Percentiles rank a stretch among this genome's conserved stretches.
These are phyloP conservation scores for Cyclotella sp. DNA, from an alignment of 108 stramenopile genomes.

Conservation along the genomic window DNA sequence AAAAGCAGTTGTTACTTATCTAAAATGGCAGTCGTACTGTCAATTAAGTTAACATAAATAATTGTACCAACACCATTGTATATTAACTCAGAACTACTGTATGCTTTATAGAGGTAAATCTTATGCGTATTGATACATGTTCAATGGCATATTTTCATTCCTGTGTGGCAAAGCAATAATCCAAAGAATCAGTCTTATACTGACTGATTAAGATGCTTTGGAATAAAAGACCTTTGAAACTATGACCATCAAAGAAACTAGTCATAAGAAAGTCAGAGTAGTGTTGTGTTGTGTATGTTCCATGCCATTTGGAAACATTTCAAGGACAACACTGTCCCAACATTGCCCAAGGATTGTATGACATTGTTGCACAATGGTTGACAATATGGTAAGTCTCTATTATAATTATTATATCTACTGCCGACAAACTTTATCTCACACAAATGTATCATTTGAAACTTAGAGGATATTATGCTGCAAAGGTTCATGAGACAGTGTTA, in stretches of 20 bases:
- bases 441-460: no score
- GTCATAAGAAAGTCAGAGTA: neutral
- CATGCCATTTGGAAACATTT: slow-evolving; percentile 18
- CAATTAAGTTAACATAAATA: no score
- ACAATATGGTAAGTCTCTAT: no score
- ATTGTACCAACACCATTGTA: no score
- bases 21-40: neutral
- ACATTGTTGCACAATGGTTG: neutral
- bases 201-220: slow-evolving; percentile 14
- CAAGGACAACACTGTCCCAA: neutral
- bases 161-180: neutral
- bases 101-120: no score
- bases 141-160: neutral
- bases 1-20: neutral
- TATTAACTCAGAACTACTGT: no score
- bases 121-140: slow-evolving; percentile 1
- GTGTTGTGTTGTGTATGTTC: slow-evolving; percentile 19
- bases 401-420: no score
- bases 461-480: no score
- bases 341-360: neutral
- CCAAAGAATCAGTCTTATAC: neutral
- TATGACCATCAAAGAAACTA: neutral
- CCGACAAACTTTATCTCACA: no score
- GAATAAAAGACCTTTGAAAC: slow-evolving; percentile 10
- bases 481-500: no score